Percentiles rank a stretch among this genome's conserved stretches.
phyloP scores from a whole-genome alignment of 805 yeast genomes.

The Nematodospora valgi region DNA sequence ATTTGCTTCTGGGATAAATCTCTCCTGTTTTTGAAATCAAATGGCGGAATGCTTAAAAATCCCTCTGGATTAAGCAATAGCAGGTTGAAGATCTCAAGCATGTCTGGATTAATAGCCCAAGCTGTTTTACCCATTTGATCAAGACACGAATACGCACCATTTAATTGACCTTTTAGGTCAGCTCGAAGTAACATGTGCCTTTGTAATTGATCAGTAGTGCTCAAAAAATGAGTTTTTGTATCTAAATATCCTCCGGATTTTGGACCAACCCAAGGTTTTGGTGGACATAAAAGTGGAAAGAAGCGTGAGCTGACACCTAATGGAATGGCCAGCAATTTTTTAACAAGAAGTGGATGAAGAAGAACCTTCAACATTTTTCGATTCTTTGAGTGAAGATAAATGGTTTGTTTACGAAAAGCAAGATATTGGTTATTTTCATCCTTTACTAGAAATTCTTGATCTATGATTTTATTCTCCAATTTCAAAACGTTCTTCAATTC shows the following conservation, averaged over 20 bases:
- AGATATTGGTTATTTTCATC: neutral
- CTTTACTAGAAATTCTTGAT: neutral
- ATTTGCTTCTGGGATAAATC: neutral
- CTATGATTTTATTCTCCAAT: neutral
- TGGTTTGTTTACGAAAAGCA: too few relatives aligned
- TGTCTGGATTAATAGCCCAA: constrained; percentile 34
- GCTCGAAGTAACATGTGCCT: constrained; percentile 22
- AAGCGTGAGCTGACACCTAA: too few relatives aligned
- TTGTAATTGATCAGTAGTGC: constrained; percentile 13
- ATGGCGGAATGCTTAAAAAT: constrained; percentile 26
- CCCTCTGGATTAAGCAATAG: constrained; percentile 18
- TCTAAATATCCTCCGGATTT: constrained; percentile 32
- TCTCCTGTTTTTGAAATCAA: neutral
- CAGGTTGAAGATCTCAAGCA: constrained; percentile 20
- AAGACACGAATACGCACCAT: constrained; percentile 25
- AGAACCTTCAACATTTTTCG: too few relatives aligned
- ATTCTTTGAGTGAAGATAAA: too few relatives aligned
- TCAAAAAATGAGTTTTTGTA: constrained; percentile 22
- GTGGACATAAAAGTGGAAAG: constrained; percentile 41
- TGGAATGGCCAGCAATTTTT: too few relatives aligned
- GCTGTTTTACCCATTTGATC: constrained; percentile 25
- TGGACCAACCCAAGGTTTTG: constrained; percentile 33
- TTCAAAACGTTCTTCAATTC: neutral
- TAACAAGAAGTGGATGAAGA: too few relatives aligned
- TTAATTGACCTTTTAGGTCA: constrained; percentile 29